Conservation (phyloP, 2,329 filamentous ascomycete species). For the Diaporthe ilicicola region DNA sequence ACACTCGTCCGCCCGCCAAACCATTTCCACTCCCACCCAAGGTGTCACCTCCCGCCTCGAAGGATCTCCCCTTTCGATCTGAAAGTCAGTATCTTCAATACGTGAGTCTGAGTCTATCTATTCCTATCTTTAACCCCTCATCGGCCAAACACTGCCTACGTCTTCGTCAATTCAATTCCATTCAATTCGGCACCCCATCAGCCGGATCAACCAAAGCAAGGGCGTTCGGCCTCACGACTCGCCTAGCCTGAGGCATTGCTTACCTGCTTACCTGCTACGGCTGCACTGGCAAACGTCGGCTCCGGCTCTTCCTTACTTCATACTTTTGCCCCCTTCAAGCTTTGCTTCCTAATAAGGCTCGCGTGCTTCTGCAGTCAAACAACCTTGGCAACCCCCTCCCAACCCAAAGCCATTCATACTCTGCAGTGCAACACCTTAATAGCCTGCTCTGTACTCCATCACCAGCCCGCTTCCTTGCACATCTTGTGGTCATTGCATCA, state of each 20-base stretch:
- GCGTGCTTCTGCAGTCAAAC: not conserved
- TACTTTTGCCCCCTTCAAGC: not conserved
- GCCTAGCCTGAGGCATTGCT: not conserved
- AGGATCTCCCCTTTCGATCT: not conserved
- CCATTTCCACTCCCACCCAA: not conserved
- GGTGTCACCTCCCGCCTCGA: not conserved
- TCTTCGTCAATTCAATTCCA: not conserved
- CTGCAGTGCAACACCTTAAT: slow-evolving; percentile 12
- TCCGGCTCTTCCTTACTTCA: not conserved
- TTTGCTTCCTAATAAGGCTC: slow-evolving; percentile 11
- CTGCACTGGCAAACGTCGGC: slow-evolving; percentile 4
- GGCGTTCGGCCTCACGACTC: slow-evolving; percentile 2
- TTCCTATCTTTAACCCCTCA: no score
- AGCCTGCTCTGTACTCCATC: slow-evolving; percentile 1
- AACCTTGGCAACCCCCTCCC: not conserved
- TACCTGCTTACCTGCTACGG: not conserved
- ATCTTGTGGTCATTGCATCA: slow-evolving; percentile 30
- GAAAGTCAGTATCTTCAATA: slow-evolving; percentile 27
- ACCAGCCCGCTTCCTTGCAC: slow-evolving; percentile 12
- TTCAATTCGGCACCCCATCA: not conserved
- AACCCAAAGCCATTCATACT: not conserved
- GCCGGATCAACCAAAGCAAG: slow-evolving; percentile 1
- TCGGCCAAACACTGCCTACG: not conserved
- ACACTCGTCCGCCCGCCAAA: not conserved
- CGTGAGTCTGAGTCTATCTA: slow-evolving; percentile 7